Evolutionary conservation across 2,329 filamentous ascomycete species (phyloP).

Genomic region (Fusarium sororula): DNA sequence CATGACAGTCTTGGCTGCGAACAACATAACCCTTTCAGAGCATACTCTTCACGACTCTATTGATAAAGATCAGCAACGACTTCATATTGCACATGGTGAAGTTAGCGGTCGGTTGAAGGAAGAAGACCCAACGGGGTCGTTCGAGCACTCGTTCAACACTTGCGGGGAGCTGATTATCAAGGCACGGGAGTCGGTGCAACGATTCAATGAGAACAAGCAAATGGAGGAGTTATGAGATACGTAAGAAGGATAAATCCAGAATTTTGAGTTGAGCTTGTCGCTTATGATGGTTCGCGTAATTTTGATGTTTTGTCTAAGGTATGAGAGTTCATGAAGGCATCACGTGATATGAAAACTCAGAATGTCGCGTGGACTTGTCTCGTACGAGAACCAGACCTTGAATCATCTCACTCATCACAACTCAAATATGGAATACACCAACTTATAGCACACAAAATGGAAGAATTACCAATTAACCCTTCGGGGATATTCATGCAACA

Average conservation of each 20-base stretch:
- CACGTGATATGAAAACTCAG: slow-evolving; percentile 16
- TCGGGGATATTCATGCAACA: slow-evolving; percentile 55
- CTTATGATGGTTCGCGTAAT: neutral
- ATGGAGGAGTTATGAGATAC: accelerated
- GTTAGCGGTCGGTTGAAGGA: neutral
- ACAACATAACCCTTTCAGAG: neutral
- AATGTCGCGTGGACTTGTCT: neutral
- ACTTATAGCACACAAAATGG: slow-evolving; percentile 31
- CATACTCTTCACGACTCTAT: neutral
- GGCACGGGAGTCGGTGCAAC: neutral
- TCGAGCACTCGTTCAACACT: neutral
- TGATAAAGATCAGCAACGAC: neutral
- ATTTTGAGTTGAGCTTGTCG: too few species aligned
- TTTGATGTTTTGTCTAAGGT: neutral
- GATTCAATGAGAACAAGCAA: accelerated
- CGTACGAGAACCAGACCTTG: neutral
- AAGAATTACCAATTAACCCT: slow-evolving; percentile 41
- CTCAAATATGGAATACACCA: neutral
- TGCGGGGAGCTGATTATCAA: neutral
- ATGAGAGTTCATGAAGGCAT: too few species aligned
- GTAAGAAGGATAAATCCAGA: accelerated
- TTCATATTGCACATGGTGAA: neutral
- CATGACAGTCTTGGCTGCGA: neutral
- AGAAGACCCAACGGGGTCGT: accelerated
- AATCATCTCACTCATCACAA: neutral